Evolutionary conservation across 768 basidiomycete species (phyloP), one percentile per base, ranked within the genome.

Genomic region (Trametes sanguinea): DNA sequence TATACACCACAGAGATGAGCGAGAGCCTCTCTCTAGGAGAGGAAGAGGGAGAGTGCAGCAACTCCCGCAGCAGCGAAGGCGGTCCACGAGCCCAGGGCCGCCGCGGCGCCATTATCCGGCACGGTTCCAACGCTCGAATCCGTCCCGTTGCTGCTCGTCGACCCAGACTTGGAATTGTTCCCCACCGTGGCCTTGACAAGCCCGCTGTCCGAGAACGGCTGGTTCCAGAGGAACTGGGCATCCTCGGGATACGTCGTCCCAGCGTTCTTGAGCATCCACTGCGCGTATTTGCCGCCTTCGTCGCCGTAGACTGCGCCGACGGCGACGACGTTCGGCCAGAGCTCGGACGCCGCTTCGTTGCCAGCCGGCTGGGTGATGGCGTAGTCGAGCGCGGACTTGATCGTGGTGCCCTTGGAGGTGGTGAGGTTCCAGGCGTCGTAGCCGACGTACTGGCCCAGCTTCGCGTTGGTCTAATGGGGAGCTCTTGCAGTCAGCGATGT

Each of bases 241-340:
- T 83, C 77, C 10, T 64, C 65, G 16, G 77, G 75, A 64, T 84
- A 85, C 11, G 63, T 64, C 0, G 75, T 69, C 30, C 78, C 74
- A 13, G 61, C 68, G 46, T 62, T 52, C 16, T 71, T 68, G 53
- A 75, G 73, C 65, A 89, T 67, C 70, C 76, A 87, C 9, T 71
- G 57, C 2, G 79, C 75, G 67, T 88, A 88, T 68, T 79, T 84
- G 37, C 81, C 81, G n/a, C 79, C 71, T 2, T 83, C 69, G 69
- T 90, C 87, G n/a, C 88, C 88, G 65, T 86, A 87, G 13, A 76
- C 69, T 3, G 83, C 74, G 14, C 62, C 85, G 11, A 86, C 81
- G 30, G 83, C 82, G 6, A 84, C 86, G 59, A 89, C 72, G 65
- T 78, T 76, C 3, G 85, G 86, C 60, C 81, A 81, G 3, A 88